Percentiles rank a stretch among this genome's conserved stretches.
These are phyloP conservation scores for Cenococcum geophilum DNA, from an alignment of 495 filamentous ascomycete genomes.

Conservation along the genomic window DNA sequence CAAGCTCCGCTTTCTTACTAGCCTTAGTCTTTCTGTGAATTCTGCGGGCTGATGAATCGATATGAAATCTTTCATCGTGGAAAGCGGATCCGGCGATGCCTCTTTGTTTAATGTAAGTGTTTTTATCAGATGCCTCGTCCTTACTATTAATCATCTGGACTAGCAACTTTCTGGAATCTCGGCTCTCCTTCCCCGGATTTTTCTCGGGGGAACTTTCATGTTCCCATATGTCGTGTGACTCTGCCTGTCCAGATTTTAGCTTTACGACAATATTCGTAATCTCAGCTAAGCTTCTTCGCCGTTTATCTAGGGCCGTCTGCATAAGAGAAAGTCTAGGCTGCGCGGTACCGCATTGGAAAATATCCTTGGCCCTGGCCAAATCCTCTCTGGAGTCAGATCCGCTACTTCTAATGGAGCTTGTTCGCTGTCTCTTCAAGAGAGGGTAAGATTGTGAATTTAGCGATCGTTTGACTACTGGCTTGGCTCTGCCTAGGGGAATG, in stretches of 20 bases:
- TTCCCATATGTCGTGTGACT: not conserved
- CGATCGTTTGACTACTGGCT: not conserved
- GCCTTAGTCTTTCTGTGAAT: not conserved
- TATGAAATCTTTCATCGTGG: not conserved
- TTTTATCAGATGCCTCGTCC: not conserved
- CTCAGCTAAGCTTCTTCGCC: slow-evolving; percentile 1
- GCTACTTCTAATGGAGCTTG: too few relatives aligned
- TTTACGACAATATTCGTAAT: not conserved
- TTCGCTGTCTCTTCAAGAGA: not conserved
- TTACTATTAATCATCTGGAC: not conserved
- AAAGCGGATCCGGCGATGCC: not conserved
- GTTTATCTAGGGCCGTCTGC: not conserved
- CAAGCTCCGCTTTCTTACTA: not conserved
- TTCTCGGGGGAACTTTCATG: not conserved
- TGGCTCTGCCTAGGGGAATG: not conserved
- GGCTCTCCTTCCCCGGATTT: not conserved
- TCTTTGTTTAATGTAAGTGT: not conserved
- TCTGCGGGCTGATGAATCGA: not conserved
- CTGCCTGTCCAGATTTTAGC: not conserved
- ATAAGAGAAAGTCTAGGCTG: not conserved
- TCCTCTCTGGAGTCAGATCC: not conserved
- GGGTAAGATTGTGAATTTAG: not conserved
- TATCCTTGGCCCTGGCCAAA: not conserved
- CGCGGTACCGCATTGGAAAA: not conserved
- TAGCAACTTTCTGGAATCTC: not conserved